These are phyloP conservation scores for Amanita pseudoporphyria DNA, from an alignment of 768 basidiomycete species.

Conservation along the genomic window DNA sequence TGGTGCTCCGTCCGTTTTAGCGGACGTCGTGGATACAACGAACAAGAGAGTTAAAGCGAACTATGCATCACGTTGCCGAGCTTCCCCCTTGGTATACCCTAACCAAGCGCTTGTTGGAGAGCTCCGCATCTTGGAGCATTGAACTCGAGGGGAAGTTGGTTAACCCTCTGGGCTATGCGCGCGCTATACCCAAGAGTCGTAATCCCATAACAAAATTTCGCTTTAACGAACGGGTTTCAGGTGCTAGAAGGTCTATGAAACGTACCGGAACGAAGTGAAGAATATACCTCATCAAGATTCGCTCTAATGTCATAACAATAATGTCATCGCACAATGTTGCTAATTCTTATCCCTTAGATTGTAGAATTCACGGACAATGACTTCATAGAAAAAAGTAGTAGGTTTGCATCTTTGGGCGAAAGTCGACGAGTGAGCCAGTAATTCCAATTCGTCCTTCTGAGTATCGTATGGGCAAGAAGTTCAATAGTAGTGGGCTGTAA, in stretches of 20 bases:
- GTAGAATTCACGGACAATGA: conserved; percentile 51
- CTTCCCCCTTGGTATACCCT: conserved; percentile 56
- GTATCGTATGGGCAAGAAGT: conserved; percentile 59
- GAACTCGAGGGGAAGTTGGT: conserved; percentile 57
- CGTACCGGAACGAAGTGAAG: conserved; percentile 26
- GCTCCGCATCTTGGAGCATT: conserved; percentile 46
- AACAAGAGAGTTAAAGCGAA: conserved; percentile 16
- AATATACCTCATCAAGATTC: conserved; percentile 39
- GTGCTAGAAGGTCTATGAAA: conserved; percentile 24
- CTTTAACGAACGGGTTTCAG: conserved; percentile 6
- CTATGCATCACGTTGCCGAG: conserved; percentile 35
- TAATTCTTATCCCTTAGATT: conserved; percentile 30
- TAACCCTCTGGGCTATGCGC: conserved; percentile 63
- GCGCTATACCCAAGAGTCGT: conserved; percentile 60
- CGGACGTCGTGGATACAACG: conserved; percentile 20
- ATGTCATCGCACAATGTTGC: not conserved
- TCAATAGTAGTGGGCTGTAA: conserved; percentile 77
- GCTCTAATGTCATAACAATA: conserved; percentile 31
- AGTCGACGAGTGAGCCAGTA: conserved; percentile 34
- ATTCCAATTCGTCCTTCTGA: not conserved
- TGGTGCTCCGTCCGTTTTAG: too few species aligned
- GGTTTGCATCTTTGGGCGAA: conserved; percentile 64
- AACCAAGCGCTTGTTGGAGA: conserved; percentile 58
- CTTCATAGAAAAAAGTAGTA: conserved; percentile 51
- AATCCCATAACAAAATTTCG: not conserved